A percentile compares a stretch with the other conserved stretches of the same genome.
Conservation (phyloP, 352 stramenopile genomes). For the Globisporangium apiculatum region DNA sequence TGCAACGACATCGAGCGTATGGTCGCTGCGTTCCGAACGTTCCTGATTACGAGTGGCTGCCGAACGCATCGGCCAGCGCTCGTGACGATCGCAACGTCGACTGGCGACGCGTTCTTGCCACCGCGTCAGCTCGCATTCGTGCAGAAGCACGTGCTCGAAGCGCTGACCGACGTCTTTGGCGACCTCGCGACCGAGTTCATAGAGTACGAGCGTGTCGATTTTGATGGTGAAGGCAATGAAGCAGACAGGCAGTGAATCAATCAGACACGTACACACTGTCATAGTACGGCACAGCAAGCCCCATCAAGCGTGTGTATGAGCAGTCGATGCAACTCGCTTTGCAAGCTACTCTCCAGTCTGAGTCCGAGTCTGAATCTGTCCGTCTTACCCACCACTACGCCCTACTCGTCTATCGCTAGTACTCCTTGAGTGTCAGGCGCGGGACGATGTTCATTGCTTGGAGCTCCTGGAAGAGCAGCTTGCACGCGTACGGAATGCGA, state of each 20-base stretch:
- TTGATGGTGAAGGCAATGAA: too few species aligned
- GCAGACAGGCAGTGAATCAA: too few species aligned
- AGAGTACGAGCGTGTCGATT: conserved; percentile 32
- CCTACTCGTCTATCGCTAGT: conserved; percentile 14
- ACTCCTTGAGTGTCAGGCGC: conserved; percentile 94
- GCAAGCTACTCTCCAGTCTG: too few species aligned
- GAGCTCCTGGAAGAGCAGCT: conserved; percentile 98
- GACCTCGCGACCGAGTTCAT: conserved; percentile 27
- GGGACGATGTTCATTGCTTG: conserved; percentile 99
- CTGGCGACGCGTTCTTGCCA: conserved; percentile 63
- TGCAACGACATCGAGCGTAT: conserved; percentile 43
- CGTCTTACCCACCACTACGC: too few species aligned
- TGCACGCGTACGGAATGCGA: conserved; percentile 98
- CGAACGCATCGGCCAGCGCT: conserved; percentile 35
- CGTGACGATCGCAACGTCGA: conserved; percentile 83
- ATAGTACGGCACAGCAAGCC: too few species aligned
- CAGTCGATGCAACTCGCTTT: too few species aligned
- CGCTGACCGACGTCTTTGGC: conserved; percentile 34
- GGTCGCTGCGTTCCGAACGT: conserved; percentile 25
- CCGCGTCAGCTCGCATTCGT: conserved; percentile 50
- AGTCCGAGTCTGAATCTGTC: too few species aligned
- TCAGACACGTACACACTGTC: too few species aligned
- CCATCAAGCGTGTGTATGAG: too few species aligned
- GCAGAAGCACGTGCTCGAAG: conserved; percentile 31
- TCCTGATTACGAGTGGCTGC: conserved; percentile 18